phyloP scores from a whole-genome alignment of 306 rosid species.

The Luffa acutangula region DNA sequence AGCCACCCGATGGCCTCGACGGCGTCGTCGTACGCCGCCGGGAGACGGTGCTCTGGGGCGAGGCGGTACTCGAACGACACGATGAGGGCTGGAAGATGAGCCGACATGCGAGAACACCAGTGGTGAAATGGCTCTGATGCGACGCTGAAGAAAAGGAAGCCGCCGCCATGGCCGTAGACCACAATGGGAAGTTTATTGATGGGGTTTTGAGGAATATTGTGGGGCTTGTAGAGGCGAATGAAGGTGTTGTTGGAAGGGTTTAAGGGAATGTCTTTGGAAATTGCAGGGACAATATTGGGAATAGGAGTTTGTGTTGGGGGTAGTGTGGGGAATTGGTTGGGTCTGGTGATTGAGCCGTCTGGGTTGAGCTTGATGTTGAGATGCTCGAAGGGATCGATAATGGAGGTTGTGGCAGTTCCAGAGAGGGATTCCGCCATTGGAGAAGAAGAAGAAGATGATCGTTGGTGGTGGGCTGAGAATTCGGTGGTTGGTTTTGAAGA shows the following conservation, averaged over 20 bases:
- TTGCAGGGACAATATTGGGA: conserved; percentile 12
- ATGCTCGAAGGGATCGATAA: conserved; percentile 28
- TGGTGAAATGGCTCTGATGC: conserved; percentile 41
- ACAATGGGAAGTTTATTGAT: conserved; percentile 26
- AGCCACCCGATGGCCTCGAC: conserved; percentile 40
- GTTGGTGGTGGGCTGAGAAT: background rate
- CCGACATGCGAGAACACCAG: conserved; percentile 22
- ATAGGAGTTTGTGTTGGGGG: background rate
- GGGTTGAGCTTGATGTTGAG: conserved; percentile 41
- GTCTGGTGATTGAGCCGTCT: conserved; percentile 51
- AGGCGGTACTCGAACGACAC: conserved; percentile 68
- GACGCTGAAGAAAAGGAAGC: conserved; percentile 54
- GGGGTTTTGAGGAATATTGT: conserved; percentile 30
- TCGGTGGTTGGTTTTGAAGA: too few species aligned
- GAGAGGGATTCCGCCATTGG: conserved; percentile 6
- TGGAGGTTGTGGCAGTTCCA: background rate
- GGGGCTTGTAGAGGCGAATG: conserved; percentile 17
- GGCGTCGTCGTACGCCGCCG: conserved; percentile 76
- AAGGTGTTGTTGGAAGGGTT: conserved; percentile 35
- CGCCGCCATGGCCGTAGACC: conserved; percentile 76
- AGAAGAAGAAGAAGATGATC: background rate
- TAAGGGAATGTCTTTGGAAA: conserved; percentile 47
- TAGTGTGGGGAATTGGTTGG: conserved; percentile 19
- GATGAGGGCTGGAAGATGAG: conserved; percentile 20
- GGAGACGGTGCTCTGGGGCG: conserved; percentile 79